These are phyloP conservation scores for Penicillium flavigenum DNA, from an alignment of 495 filamentous ascomycete genomes.

Conservation along the genomic window DNA sequence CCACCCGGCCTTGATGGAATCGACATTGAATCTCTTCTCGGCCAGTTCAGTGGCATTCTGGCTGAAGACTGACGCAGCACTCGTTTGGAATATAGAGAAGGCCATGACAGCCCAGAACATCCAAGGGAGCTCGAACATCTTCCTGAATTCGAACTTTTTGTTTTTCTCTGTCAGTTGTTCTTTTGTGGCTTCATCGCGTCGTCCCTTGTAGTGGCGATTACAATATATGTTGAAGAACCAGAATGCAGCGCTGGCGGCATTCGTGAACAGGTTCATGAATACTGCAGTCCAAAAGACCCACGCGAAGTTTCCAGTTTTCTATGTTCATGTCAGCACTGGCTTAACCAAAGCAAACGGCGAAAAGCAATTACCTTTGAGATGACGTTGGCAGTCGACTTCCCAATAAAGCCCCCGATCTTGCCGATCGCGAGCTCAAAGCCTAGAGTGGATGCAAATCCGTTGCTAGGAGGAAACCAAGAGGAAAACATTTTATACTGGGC, in stretches of 20 bases:
- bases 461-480: conserved; percentile 47
- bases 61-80: conserved; percentile 38
- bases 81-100: conserved; percentile 48
- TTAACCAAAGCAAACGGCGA: neutral
- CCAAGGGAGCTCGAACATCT: conserved; percentile 46
- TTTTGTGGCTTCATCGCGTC: conserved; percentile 39
- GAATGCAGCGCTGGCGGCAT: conserved; percentile 38
- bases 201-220: conserved; percentile 31
- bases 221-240: conserved; percentile 45
- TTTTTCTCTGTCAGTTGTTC: conserved; percentile 46
- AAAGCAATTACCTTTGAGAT: conserved; percentile 29
- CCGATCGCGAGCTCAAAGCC: conserved; percentile 45
- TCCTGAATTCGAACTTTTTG: conserved; percentile 44
- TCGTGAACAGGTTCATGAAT: conserved; percentile 51
- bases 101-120: conserved; percentile 42
- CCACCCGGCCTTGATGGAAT: conserved; percentile 45
- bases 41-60: conserved; percentile 48
- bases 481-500: conserved; percentile 53
- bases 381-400: conserved; percentile 39
- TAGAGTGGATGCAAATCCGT: conserved; percentile 47
- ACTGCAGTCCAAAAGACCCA: conserved; percentile 49
- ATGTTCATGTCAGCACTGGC: neutral
- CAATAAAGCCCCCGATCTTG: conserved; percentile 41
- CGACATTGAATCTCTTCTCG: conserved; percentile 41
- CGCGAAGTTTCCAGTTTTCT: conserved; percentile 47